Base-by-base conservation (phyloP, 2,329 filamentous ascomycete genomes). In the Botrytis elliptica region DNA sequence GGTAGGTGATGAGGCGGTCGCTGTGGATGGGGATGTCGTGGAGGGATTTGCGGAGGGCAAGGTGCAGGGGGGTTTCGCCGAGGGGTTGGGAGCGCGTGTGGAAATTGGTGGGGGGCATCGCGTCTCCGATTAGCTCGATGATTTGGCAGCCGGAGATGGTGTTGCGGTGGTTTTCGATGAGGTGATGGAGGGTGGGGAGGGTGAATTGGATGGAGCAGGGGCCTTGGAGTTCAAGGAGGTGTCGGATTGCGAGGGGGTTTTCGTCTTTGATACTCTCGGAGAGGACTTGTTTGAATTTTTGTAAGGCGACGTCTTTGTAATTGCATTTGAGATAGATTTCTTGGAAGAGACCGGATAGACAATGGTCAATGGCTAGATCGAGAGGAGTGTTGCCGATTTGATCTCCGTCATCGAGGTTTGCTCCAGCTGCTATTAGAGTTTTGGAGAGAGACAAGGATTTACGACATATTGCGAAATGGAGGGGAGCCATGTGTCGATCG, bases 171-270 rank as follows among this genome's bases (percentile, higher is more conserved):
- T 38, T 22, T 33, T 72, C 59, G 42, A 71, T 63, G 14, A 71
- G 42, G 29, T n/a, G 22, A 22, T 71, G 69, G 36, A 71, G 69
- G 16, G 59, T 63, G 29, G 69, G 69, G 10, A 71, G 69, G 20
- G 18, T 16, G 14, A 71, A 36, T 46, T 65, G 29, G 5, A 71
- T 40, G 7, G 49, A 55, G 33, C 33, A 44, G 33, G 59, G 38
- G 22, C 29, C 33, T 38, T 57, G 64, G 22, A 57, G 44, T n/a
- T 40, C 29, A 33, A 64, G 42, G 8, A 65, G 16, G 69, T 71
- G 59, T 1, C 49, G 33, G 14, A 49, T 29, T 0, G 44, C 42
- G 22, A 60, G 36, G 16, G 44, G 10, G 38, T 55, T 25, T 25
- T n/a, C 25, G 12, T n/a, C 22, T 38, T 44, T 57, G 62, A 72